Evolutionary conservation across 352 stramenopile species (phyloP).

Genomic region (Vaucheria bursata): DNA sequence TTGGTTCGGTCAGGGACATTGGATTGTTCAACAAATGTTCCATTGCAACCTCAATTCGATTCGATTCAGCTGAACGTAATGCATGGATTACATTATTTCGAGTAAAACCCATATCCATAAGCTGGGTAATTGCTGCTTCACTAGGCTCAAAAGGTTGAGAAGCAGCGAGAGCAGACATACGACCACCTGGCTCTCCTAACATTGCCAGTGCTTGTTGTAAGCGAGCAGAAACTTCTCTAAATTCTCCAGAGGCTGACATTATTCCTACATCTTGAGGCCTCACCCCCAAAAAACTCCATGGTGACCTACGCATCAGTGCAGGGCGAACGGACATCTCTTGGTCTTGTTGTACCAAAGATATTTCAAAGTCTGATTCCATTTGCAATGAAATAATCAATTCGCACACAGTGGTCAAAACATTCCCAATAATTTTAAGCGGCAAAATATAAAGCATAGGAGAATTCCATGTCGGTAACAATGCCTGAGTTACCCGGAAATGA

Average conservation of each 20-base stretch:
- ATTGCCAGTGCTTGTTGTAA: constrained; percentile 10
- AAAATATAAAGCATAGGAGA: background rate
- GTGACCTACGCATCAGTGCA: background rate
- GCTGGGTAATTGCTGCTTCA: constrained; percentile 72
- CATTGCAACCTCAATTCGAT: constrained; percentile 87
- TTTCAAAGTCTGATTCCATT: background rate
- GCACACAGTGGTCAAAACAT: background rate
- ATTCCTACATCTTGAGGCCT: background rate
- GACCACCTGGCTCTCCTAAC: constrained; percentile 11
- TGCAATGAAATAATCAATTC: background rate
- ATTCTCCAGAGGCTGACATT: background rate
- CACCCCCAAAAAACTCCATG: background rate
- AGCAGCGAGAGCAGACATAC: background rate
- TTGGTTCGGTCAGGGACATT: no score
- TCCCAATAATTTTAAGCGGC: background rate
- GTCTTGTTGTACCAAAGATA: background rate
- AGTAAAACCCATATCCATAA: constrained; percentile 88
- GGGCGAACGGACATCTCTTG: background rate
- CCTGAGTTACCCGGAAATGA: background rate
- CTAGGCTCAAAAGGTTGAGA: constrained; percentile 70
- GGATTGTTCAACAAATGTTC: constrained; percentile 88
- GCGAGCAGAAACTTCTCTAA: background rate
- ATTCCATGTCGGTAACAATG: background rate
- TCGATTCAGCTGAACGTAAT: constrained; percentile 71
- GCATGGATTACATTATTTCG: constrained; percentile 75